Evolutionary conservation across 2,329 filamentous ascomycete species (phyloP), one percentile per base, ranked within the genome.

Genomic region (Fusarium udum): DNA sequence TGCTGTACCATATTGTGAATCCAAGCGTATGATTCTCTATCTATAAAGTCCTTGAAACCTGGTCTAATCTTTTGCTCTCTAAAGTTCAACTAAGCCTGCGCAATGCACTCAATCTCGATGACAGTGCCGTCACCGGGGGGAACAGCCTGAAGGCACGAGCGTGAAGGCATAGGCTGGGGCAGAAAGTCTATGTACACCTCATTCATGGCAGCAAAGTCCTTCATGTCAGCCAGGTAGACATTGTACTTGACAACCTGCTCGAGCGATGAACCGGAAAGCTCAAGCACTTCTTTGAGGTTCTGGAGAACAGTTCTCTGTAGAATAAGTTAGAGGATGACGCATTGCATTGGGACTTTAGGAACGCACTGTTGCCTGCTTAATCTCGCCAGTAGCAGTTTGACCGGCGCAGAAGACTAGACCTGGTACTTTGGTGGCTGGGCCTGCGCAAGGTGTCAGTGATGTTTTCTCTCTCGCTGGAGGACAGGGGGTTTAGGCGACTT

Each of bases 191-290:
- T 79, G 61, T 81, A 82, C 4, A 73, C 80, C 73, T 81, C 79
- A 60, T 82, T 81, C 90, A 93, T 93, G 78, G 91, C 89, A 22
- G 85, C 87, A 78, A 93, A 94, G 80, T 93, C 86, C 66, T 88
- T 89, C 91, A 93, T 93, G 75, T 91, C 88, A 57, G 89, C 88
- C 48, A 94, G 84, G 84, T 93, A 94, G 71, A 93, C 90, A 72
- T 88, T 89, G 62, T 92, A 89, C 84, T 93, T 93, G 76, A 93
- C 89, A 22, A 93, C 89, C 77, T 89, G 89, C 58, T 85, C 82
- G 34, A 94, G 85, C 37, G 84, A 85, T 28, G 88, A 90, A 8
- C 91, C 91, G 4, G 91, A 90, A 53, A 89, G 92, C 66, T 90
- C 87, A 22, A 94, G 85, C 59, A 94, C 91, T n/a, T 90, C 90